phyloP scores from a whole-genome alignment of 345 rosid genomes.

The Gossypium mustelinum region DNA sequence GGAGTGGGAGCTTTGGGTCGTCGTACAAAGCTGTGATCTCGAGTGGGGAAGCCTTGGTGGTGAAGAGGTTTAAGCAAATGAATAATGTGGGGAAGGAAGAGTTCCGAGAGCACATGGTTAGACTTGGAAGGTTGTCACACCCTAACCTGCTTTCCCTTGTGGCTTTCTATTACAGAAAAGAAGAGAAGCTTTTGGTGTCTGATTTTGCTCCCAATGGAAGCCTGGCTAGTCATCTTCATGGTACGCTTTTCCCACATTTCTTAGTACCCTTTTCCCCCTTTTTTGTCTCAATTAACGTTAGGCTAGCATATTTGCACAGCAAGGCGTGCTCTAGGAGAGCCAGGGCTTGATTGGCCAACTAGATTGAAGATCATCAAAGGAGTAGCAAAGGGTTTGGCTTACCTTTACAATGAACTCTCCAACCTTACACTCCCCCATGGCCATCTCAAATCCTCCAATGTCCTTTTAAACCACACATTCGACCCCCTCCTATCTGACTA shows the following conservation, averaged over 20 bases:
- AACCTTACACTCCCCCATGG: slow-evolving; percentile 61
- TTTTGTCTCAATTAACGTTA: not conserved
- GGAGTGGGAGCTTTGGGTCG: slow-evolving; percentile 74
- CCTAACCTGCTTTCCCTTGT: slow-evolving; percentile 66
- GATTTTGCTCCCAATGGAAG: slow-evolving; percentile 63
- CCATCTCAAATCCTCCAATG: slow-evolving; percentile 84
- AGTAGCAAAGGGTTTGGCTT: slow-evolving; percentile 61
- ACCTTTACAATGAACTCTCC: slow-evolving; percentile 58
- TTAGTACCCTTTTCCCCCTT: not conserved
- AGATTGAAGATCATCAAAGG: slow-evolving; percentile 77
- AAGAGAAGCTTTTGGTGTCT: slow-evolving; percentile 78
- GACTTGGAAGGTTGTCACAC: slow-evolving; percentile 63
- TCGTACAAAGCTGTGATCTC: slow-evolving; percentile 67
- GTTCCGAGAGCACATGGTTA: slow-evolving; percentile 64
- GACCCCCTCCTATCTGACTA: slow-evolving; percentile 66
- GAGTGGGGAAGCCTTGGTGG: slow-evolving; percentile 58
- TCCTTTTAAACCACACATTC: slow-evolving; percentile 47
- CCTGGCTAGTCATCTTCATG: slow-evolving; percentile 78
- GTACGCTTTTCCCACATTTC: slow-evolving; percentile 22
- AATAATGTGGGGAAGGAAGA: slow-evolving; percentile 47
- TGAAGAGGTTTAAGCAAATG: slow-evolving; percentile 77
- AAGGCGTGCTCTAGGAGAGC: slow-evolving; percentile 37
- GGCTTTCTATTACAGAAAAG: slow-evolving; percentile 65
- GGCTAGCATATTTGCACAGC: slow-evolving; percentile 25
- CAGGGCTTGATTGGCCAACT: slow-evolving; percentile 67